phyloP scores from a whole-genome alignment of 177 flowering plant species.

The Vitis hybrid region DNA sequence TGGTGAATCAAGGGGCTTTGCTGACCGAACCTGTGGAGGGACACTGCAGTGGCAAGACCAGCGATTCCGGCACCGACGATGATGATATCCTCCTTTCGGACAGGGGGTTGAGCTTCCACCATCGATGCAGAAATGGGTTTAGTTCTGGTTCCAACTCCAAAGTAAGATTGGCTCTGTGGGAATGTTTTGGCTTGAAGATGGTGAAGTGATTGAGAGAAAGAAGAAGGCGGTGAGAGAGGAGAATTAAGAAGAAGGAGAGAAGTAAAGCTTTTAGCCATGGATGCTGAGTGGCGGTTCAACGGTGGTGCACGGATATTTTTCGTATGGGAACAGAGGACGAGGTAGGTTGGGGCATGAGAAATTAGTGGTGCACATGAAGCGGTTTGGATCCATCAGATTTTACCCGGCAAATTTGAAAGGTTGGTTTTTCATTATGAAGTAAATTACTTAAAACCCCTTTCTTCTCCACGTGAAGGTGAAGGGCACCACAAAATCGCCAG shows the following conservation, averaged over 20 bases:
- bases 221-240: constrained; percentile 3
- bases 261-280: constrained; percentile 11
- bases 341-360: not conserved
- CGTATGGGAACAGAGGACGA: not conserved
- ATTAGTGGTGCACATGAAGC: constrained; percentile 5
- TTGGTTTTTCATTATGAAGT: not conserved
- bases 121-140: constrained; percentile 10
- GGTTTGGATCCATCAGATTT: not conserved
- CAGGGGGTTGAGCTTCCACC: constrained; percentile 18
- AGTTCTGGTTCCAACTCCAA: constrained; percentile 8
- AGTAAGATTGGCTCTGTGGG: not conserved
- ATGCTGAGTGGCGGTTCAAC: not conserved
- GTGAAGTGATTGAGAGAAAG: not conserved
- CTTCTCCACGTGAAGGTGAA: too few relatives aligned
- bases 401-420: not conserved
- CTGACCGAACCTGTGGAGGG: constrained; percentile 60
- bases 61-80: constrained; percentile 87
- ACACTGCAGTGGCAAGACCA: constrained; percentile 82
- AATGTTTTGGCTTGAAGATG: not conserved
- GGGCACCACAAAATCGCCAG: too few relatives aligned
- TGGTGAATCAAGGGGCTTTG: not conserved
- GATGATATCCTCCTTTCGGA: constrained; percentile 53
- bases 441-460: not conserved
- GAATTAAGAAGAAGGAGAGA: constrained; percentile 7
- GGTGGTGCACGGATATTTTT: not conserved